Evolutionary conservation across 225 moss, liverwort and hornwort species (phyloP).

Genomic region (Antitrichia curtipendula): DNA sequence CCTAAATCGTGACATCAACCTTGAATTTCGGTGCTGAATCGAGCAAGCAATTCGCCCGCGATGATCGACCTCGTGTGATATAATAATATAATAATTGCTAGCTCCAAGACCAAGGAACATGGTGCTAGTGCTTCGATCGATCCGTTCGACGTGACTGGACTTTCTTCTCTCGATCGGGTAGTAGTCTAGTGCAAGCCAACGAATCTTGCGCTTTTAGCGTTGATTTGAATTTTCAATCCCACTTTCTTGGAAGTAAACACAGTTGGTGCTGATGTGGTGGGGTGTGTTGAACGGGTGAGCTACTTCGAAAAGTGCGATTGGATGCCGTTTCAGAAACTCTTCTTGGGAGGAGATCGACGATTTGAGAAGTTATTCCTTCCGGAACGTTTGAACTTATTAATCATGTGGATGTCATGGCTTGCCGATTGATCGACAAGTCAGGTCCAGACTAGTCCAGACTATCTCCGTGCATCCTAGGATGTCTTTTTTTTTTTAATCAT

Average conservation of each 20-base stretch:
- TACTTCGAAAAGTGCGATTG: neutral
- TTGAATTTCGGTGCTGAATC: neutral
- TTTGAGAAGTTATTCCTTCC: neutral
- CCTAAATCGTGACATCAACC: neutral
- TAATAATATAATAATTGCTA: neutral
- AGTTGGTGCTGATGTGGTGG: neutral
- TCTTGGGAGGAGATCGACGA: neutral
- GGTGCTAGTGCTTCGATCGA: neutral
- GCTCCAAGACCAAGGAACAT: neutral
- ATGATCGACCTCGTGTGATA: neutral
- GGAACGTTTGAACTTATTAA: neutral
- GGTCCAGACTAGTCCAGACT: neutral
- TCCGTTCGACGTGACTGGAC: neutral
- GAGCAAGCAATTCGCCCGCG: neutral
- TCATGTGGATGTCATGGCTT: neutral
- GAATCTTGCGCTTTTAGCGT: neutral
- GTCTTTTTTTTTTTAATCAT: neutral
- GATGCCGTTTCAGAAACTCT: conserved; percentile 1
- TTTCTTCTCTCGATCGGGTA: neutral
- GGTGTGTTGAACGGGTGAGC: neutral
- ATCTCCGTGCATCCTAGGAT: neutral
- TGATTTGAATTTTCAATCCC: neutral
- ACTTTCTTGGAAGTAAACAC: neutral
- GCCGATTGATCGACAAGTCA: neutral
- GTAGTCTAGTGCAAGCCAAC: neutral